phyloP scores from a whole-genome alignment of 2,329 filamentous ascomycete genomes.

The Colletotrichum navitas region DNA sequence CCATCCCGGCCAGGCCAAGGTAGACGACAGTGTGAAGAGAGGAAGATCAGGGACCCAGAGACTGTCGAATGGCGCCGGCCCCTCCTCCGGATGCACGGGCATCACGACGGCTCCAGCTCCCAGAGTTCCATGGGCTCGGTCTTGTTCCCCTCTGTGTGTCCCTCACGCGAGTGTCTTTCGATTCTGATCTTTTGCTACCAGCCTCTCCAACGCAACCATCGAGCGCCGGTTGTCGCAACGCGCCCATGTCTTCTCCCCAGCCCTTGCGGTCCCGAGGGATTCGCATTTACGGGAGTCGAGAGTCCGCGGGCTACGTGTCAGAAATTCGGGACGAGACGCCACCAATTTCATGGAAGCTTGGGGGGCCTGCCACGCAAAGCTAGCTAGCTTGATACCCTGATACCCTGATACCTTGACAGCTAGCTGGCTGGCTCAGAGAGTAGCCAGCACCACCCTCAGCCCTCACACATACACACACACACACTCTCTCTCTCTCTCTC shows the following conservation, averaged over 20 bases:
- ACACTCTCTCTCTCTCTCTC: too few relatives aligned
- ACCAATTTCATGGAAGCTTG: slow-evolving; percentile 5
- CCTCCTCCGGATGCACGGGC: slow-evolving; percentile 39
- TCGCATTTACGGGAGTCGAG: background rate
- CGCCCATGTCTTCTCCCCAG: background rate
- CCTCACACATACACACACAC: too few relatives aligned
- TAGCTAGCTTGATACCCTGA: background rate
- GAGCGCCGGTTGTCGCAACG: background rate
- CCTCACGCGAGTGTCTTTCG: background rate
- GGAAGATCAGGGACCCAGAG: slow-evolving; percentile 19
- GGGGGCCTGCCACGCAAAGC: background rate
- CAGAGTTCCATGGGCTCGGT: slow-evolving; percentile 34
- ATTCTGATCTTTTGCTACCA: background rate
- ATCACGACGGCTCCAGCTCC: slow-evolving; percentile 34
- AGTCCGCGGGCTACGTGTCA: background rate
- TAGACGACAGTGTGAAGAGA: slow-evolving; percentile 3
- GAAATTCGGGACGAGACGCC: background rate
- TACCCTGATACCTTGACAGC: too few relatives aligned
- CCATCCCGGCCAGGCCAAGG: background rate
- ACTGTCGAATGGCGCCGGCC: slow-evolving; percentile 28
- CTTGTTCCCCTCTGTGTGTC: slow-evolving; percentile 9
- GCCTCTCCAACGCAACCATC: too few relatives aligned
- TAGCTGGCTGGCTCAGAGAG: background rate
- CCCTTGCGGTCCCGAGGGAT: background rate
- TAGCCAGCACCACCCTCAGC: background rate